Conservation (phyloP, 768 basidiomycete species). For the Rossbeevera mucosa region DNA sequence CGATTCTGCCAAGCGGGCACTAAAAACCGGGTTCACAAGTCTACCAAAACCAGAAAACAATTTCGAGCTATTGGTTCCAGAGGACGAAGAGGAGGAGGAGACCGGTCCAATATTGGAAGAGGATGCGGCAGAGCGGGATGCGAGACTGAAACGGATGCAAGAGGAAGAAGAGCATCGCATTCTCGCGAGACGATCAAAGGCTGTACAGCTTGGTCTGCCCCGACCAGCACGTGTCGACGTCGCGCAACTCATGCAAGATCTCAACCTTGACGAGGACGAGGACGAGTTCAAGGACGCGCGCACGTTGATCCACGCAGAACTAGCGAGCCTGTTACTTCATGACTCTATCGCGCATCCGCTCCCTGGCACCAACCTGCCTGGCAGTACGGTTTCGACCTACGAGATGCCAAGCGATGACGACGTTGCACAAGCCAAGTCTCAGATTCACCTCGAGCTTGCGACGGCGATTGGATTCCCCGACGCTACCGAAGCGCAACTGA, state of each 20-base stretch:
- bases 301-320: constrained; percentile 68
- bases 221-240: constrained; percentile 82
- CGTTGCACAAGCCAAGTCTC: constrained; percentile 61
- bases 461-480: constrained; percentile 78
- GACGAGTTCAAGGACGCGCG: constrained; percentile 48
- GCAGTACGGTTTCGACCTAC: constrained; percentile 65
- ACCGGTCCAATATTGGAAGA: constrained; percentile 46
- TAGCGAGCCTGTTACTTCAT: constrained; percentile 75
- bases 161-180: constrained; percentile 78
- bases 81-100: constrained; percentile 61
- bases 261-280: constrained; percentile 49
- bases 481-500: constrained; percentile 74
- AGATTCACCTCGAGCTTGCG: constrained; percentile 80
- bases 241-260: constrained; percentile 52
- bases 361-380: constrained; percentile 78
- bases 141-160: constrained; percentile 52
- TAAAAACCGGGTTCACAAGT: constrained; percentile 75
- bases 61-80: constrained; percentile 90
- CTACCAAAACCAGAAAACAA: constrained; percentile 95
- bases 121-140: constrained; percentile 92
- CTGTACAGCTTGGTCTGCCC: constrained; percentile 78
- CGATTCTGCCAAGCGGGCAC: constrained; percentile 65
- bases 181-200: constrained; percentile 77
- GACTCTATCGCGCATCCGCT: constrained; percentile 85
- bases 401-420: constrained; percentile 73